Conservation (phyloP, 345 rosid genomes). For the Populus simonii region DNA sequence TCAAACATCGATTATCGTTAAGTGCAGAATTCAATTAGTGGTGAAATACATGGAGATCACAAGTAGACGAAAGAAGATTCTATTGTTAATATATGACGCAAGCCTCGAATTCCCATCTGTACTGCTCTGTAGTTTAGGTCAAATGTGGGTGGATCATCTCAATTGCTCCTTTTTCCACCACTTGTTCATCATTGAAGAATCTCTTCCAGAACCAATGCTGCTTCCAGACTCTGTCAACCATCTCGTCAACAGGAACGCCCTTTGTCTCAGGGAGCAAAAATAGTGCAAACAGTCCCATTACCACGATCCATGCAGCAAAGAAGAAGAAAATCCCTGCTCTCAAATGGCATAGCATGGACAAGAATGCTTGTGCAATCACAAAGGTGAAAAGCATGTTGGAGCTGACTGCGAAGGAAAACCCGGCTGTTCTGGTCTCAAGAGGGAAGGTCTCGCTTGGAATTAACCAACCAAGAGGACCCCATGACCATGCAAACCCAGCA, state of each 20-base stretch:
- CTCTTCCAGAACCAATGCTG: conserved; percentile 64
- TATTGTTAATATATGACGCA: too few relatives aligned
- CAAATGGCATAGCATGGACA: conserved; percentile 49
- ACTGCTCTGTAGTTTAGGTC: too few relatives aligned
- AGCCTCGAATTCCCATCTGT: too few relatives aligned
- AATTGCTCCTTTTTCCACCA: too few relatives aligned
- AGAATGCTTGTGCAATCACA: conserved; percentile 57
- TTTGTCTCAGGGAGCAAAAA: conserved; percentile 60
- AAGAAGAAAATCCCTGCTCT: conserved; percentile 49
- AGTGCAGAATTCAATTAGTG: too few relatives aligned
- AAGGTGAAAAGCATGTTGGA: conserved; percentile 57
- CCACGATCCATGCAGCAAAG: conserved; percentile 44
- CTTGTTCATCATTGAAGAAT: conserved; percentile 14
- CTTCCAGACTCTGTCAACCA: conserved; percentile 55
- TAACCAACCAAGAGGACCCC: conserved; percentile 76
- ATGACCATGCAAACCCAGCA: conserved; percentile 67
- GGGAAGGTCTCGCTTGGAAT: conserved; percentile 63
- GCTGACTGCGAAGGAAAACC: conserved; percentile 53
- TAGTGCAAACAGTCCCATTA: conserved; percentile 27
- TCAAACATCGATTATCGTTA: too few relatives aligned
- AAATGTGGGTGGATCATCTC: too few relatives aligned
- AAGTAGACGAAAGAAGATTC: too few relatives aligned
- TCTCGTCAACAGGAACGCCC: conserved; percentile 57
- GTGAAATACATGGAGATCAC: too few relatives aligned
- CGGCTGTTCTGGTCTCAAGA: conserved; percentile 50